Conservation (phyloP, 441 rosid genomes). For the Gossypium gossypioides region DNA sequence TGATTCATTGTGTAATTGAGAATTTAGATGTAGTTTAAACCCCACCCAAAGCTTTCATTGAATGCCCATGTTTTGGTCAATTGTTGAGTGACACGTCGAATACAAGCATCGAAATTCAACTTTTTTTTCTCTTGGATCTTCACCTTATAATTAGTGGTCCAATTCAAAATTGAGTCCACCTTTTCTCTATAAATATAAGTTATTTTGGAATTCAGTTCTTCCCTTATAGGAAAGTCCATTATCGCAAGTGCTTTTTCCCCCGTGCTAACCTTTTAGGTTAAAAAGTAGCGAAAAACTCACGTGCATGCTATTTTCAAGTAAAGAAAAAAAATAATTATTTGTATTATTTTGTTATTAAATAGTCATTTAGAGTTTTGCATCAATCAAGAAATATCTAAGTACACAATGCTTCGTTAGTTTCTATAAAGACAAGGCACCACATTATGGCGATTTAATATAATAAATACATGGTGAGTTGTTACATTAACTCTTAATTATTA, state of each 20-base stretch:
- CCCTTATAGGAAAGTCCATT: background rate
- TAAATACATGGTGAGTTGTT: background rate
- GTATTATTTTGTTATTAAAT: background rate
- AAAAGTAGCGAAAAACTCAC: background rate
- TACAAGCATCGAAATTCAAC: too few species aligned
- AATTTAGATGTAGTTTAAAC: too few species aligned
- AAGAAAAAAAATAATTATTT: background rate
- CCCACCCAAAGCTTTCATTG: too few species aligned
- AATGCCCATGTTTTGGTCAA: too few species aligned
- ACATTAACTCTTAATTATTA: background rate
- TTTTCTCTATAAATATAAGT: background rate
- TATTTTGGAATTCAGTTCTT: background rate
- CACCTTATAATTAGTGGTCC: too few species aligned
- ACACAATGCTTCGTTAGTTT: background rate
- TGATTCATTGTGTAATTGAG: too few species aligned
- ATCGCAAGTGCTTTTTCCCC: background rate
- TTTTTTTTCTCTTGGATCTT: too few species aligned
- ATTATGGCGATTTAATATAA: background rate
- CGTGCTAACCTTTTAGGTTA: background rate
- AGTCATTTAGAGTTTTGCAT: background rate
- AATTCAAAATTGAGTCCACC: background rate
- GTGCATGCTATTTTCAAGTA: background rate
- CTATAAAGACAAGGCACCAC: background rate
- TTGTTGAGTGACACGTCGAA: too few species aligned
- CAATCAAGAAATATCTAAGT: background rate